Percentiles rank a stretch among this genome's conserved stretches.
Conservation (phyloP, 495 filamentous ascomycete species). For the Alectoria sarmentosa region DNA sequence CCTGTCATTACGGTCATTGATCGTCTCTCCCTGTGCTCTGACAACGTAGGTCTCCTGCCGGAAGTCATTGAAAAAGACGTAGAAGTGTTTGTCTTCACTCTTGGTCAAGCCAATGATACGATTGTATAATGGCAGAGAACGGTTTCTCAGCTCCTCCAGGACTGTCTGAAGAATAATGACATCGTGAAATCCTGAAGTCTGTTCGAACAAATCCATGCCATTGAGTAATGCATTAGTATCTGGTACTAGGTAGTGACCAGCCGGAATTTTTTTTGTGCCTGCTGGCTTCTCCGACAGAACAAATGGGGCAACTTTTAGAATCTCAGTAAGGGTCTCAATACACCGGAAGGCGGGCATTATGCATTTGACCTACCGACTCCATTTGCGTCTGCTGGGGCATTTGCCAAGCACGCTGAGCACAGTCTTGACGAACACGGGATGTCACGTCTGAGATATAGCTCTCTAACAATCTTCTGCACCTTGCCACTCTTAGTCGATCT, state of each 20-base stretch:
- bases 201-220: constrained; percentile 94
- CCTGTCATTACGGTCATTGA: constrained; percentile 94
- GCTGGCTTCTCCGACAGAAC: constrained; percentile 82
- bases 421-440: constrained; percentile 95
- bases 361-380: constrained; percentile 52
- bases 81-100: constrained; percentile 93
- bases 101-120: constrained; percentile 82
- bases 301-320: constrained; percentile 60
- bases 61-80: constrained; percentile 99
- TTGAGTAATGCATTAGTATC: constrained; percentile 95
- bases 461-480: constrained; percentile 96
- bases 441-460: constrained; percentile 91
- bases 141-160: constrained; percentile 89
- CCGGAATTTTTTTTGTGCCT: constrained; percentile 68
- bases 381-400: constrained; percentile 68
- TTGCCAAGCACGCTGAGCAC: constrained; percentile 63
- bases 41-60: constrained; percentile 81
- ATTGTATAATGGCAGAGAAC: constrained; percentile 91
- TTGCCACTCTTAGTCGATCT: constrained; percentile 90
- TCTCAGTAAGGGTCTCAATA: neutral
- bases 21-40: constrained; percentile 69
- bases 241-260: constrained; percentile 90
- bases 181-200: constrained; percentile 85
- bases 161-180: constrained; percentile 93
- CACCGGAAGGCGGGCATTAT: constrained; percentile 11